Evolutionary conservation across 495 filamentous ascomycete species (phyloP).

Genomic region (Pyrenula massariospora): DNA sequence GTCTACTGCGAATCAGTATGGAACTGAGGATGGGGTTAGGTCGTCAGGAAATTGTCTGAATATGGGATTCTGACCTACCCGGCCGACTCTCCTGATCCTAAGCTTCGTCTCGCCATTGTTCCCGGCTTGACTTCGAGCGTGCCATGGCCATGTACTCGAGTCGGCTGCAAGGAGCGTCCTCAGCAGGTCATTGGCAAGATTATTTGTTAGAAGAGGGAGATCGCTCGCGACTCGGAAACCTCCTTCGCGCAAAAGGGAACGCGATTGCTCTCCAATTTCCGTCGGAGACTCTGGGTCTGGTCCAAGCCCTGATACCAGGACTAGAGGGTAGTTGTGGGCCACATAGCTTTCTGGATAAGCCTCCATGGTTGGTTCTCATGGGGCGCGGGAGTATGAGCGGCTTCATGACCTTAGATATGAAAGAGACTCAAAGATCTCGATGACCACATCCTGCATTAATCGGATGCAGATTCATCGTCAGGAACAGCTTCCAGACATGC

Average conservation of each 20-base stretch:
- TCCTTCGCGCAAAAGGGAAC: conserved; percentile 41
- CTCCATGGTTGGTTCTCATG: conserved; percentile 52
- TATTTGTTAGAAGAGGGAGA: conserved; percentile 49
- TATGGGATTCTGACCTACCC: conserved; percentile 48
- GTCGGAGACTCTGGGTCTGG: conserved; percentile 12
- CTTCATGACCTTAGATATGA: neutral
- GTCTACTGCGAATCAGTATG: conserved; percentile 23
- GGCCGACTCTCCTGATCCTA: conserved; percentile 58
- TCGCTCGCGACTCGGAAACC: conserved; percentile 54
- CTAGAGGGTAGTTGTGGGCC: conserved; percentile 68
- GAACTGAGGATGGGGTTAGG: conserved; percentile 10
- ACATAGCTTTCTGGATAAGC: conserved; percentile 73
- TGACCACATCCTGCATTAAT: too few species aligned
- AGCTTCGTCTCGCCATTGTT: conserved; percentile 28
- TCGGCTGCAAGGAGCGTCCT: conserved; percentile 55
- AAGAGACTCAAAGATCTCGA: too few species aligned
- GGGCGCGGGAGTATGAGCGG: neutral
- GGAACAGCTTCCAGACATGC: too few species aligned
- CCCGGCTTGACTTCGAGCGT: conserved; percentile 27
- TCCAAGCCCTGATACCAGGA: conserved; percentile 67
- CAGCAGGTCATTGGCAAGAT: conserved; percentile 54
- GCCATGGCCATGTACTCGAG: conserved; percentile 51
- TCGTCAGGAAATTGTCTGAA: neutral
- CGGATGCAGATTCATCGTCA: too few species aligned
- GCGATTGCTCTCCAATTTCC: conserved; percentile 15